These are phyloP conservation scores for Emergomyces pasteurianus DNA, from an alignment of 2,329 filamentous ascomycete species.

Conservation along the genomic window DNA sequence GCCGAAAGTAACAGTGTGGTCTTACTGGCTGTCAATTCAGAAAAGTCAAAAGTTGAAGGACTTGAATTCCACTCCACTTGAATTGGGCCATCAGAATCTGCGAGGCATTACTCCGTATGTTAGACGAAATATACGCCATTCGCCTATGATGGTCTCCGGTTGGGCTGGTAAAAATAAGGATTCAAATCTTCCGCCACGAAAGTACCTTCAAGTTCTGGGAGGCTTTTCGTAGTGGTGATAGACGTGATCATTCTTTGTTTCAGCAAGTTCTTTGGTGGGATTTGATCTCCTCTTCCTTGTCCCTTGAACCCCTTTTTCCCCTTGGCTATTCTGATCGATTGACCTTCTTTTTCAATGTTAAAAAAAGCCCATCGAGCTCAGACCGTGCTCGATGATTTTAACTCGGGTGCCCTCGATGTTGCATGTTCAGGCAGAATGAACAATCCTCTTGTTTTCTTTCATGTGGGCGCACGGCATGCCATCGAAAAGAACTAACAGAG, in stretches of 20 bases:
- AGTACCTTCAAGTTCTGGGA: not conserved
- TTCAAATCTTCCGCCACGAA: not conserved
- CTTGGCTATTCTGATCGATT: not conserved
- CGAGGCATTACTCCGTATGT: no score
- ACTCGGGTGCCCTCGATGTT: not conserved
- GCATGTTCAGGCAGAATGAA: not conserved
- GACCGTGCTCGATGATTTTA: not conserved
- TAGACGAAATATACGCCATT: not conserved
- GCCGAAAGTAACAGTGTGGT: not conserved
- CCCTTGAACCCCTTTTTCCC: not conserved
- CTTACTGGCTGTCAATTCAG: not conserved
- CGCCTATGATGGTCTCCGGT: not conserved
- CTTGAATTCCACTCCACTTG: not conserved
- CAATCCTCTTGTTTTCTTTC: no score
- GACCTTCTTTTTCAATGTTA: not conserved
- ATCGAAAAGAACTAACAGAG: not conserved
- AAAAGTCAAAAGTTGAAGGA: no score
- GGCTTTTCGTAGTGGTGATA: not conserved
- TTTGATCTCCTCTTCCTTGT: not conserved
- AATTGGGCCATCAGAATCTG: not conserved
- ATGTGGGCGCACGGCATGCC: not conserved
- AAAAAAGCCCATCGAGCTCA: not conserved
- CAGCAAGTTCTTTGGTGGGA: not conserved
- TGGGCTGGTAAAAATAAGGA: not conserved
- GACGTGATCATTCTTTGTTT: not conserved